Evolutionary conservation across 1,139 yeast species (phyloP), one percentile per base, ranked within the genome.

Genomic region (Saccharomycopsis hybrid): DNA sequence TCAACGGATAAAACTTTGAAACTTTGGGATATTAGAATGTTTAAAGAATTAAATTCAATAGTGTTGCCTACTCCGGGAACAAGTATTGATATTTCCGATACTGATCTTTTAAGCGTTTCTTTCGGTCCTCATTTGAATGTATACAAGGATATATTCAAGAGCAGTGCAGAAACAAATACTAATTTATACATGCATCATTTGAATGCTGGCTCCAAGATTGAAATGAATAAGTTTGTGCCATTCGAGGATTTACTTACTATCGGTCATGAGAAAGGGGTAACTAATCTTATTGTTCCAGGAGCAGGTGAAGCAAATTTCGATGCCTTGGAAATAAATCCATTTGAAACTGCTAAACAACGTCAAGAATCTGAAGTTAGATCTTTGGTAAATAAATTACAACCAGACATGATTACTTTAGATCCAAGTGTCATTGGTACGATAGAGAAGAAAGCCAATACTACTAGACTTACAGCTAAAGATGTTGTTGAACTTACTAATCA

Each of bases 261-360:
- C 5, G 97, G 97, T 2, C 95, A 89, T 63, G 74, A 78, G 46
- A 68, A 71, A 11, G 97, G 97, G 28, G 74, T 89, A 50, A 78
- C 84, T 29, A 84, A 94, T 27, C 61, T 94, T 52, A 85, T 94
- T 57, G 77, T 92, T 52, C 98, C 99, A 38, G 99, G 99, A 39
- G 73, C 97, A 47, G 99, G 98, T 72, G 98, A 94, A 69, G 97
- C 98, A 55, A 94, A 94, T 69, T 90, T 78, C 64, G 99, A 94
- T 71, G 90, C 98, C 2, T 70, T 89, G 62, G 98, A 94, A 67
- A 69, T 83, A 60, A 94, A 94, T 67, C 98, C 98, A 55, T 94
- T 76, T 69, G 96, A 88, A 68, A 78, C 94, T 28, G 82, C 89
- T 46, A 85, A 87, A 65, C 97, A 90, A 68, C 83, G 98, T 72